Conservation (phyloP, 441 rosid species). For the Syzygium malaccense region DNA sequence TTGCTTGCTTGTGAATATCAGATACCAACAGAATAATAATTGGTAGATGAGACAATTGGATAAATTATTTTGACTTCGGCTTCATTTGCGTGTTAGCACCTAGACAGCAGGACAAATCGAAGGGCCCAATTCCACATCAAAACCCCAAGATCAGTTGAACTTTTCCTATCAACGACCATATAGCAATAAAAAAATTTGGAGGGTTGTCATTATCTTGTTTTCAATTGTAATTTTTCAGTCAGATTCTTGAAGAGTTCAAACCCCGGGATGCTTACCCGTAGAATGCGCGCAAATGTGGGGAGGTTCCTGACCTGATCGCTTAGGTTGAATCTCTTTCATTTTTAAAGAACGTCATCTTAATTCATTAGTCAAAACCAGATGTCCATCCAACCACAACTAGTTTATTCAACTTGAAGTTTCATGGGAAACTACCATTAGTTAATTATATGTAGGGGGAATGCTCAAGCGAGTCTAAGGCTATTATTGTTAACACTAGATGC, state of each 20-base stretch:
- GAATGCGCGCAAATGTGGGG: neutral
- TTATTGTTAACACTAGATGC: no score
- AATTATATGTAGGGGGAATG: no score
- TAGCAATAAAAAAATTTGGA: neutral
- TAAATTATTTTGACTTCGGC: neutral
- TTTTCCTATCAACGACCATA: neutral
- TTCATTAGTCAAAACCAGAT: neutral
- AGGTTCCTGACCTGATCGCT: neutral
- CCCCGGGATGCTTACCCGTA: neutral
- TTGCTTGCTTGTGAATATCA: neutral
- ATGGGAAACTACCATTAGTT: neutral
- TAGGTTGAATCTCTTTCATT: neutral
- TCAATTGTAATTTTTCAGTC: neutral
- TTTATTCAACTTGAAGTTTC: neutral
- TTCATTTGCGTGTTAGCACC: neutral
- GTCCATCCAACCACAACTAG: neutral
- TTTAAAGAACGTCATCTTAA: neutral
- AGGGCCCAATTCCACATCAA: neutral
- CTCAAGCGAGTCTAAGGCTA: no score
- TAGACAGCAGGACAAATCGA: no score
- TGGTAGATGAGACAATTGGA: neutral
- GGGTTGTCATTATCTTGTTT: neutral
- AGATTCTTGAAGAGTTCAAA: neutral
- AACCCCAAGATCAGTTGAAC: neutral
- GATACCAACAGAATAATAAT: neutral